Evolutionary conservation across 805 yeast species (phyloP).

Genomic region (Isabelozyma gotoi): DNA sequence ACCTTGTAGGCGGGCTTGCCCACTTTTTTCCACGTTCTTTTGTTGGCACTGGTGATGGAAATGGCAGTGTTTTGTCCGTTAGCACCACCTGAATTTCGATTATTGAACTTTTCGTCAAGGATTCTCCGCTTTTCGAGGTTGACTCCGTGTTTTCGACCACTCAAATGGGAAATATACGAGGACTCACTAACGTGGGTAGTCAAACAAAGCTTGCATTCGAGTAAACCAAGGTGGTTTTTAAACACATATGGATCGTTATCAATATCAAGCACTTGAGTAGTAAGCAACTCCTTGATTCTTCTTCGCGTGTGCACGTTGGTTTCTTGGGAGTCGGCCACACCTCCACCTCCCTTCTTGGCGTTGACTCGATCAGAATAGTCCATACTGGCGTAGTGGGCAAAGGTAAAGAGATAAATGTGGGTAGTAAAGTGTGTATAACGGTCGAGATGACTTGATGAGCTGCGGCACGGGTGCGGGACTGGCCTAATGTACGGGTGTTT

Average conservation of each 20-base stretch:
- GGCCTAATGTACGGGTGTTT: no score
- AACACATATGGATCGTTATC: slow-evolving; percentile 81
- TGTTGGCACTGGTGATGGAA: slow-evolving; percentile 39
- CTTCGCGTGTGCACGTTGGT: slow-evolving; percentile 67
- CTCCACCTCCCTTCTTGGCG: slow-evolving; percentile 89
- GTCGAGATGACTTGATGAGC: background rate
- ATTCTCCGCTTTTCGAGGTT: slow-evolving; percentile 61
- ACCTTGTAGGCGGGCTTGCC: slow-evolving; percentile 75
- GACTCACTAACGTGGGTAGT: slow-evolving; percentile 81
- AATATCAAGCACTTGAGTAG: slow-evolving; percentile 47
- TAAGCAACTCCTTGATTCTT: slow-evolving; percentile 63
- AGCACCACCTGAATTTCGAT: slow-evolving; percentile 3
- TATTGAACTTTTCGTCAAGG: slow-evolving; percentile 32
- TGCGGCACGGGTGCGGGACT: background rate
- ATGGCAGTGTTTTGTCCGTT: slow-evolving; percentile 9
- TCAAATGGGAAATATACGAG: slow-evolving; percentile 79
- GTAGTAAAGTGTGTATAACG: background rate
- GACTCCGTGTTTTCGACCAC: slow-evolving; percentile 79
- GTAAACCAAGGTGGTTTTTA: slow-evolving; percentile 76
- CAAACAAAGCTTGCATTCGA: slow-evolving; percentile 82
- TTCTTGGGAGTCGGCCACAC: slow-evolving; percentile 74
- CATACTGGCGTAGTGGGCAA: no score
- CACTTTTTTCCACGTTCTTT: slow-evolving; percentile 54
- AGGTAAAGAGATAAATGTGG: background rate
- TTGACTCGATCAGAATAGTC: slow-evolving; percentile 90